Percentiles rank a stretch among this genome's conserved stretches.
phyloP scores from a whole-genome alignment of 2,329 filamentous ascomycete species.

The Nemania sp. region DNA sequence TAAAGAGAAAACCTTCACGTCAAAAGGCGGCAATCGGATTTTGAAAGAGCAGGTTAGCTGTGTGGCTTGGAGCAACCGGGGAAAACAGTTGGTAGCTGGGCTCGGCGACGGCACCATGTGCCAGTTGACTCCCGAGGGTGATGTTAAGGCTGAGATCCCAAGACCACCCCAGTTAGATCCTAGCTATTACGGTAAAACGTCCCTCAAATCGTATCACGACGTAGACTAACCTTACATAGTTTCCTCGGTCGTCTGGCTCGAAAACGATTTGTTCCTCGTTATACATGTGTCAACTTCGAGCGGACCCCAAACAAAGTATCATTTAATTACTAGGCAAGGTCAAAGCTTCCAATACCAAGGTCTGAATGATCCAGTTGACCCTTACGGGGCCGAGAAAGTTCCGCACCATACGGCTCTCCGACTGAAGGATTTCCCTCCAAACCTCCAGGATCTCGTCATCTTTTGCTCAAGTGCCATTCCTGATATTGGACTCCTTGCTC shows the following conservation, averaged over 20 bases:
- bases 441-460: conserved; percentile 83
- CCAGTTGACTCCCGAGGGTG: conserved; percentile 87
- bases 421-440: conserved; percentile 82
- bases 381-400: conserved; percentile 73
- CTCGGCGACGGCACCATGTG: conserved; percentile 81
- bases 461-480: conserved; percentile 83
- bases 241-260: conserved; percentile 86
- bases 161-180: conserved; percentile 74
- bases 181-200: conserved; percentile 74
- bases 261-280: conserved; percentile 85
- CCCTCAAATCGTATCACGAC: conserved; percentile 16
- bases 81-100: conserved; percentile 92
- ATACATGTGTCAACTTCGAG: conserved; percentile 77
- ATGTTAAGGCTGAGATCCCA: conserved; percentile 81
- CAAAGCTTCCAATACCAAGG: conserved; percentile 78
- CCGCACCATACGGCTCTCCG: conserved; percentile 84
- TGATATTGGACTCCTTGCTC: conserved; percentile 82
- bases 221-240: conserved; percentile 61
- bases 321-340: conserved; percentile 79
- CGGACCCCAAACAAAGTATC: conserved; percentile 76
- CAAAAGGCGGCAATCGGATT: conserved; percentile 68
- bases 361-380: conserved; percentile 78
- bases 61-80: conserved; percentile 90
- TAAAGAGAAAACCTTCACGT: conserved; percentile 70
- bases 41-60: conserved; percentile 83